Conservation (phyloP, 164 flowering plant genomes). For the Akebia trifoliata region DNA sequence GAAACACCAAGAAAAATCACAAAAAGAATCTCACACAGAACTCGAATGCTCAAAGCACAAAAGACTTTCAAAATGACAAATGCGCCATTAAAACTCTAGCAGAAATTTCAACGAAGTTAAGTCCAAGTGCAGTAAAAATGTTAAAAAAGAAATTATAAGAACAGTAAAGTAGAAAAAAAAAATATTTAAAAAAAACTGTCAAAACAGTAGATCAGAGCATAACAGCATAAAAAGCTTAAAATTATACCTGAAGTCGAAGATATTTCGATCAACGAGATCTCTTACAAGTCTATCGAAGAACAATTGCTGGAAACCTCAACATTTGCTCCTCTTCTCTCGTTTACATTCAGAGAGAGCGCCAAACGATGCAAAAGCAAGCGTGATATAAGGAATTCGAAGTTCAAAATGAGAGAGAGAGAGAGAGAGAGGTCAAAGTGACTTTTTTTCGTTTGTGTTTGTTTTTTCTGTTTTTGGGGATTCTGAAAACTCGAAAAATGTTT, state of each 20-base stretch:
- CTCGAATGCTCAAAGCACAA: background rate
- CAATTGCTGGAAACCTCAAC: background rate
- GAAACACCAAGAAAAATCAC: background rate
- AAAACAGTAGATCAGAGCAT: background rate
- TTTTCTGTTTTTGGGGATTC: background rate
- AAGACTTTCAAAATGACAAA: background rate
- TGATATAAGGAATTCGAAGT: background rate
- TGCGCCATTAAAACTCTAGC: background rate
- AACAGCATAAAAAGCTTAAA: too few species aligned
- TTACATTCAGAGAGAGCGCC: background rate
- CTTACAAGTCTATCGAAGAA: background rate
- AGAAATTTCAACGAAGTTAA: background rate
- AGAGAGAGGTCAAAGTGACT: background rate
- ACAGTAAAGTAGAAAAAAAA: too few species aligned
- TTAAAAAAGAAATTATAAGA: too few species aligned
- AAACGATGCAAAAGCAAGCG: background rate
- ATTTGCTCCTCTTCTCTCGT: background rate
- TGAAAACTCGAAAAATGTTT: background rate
- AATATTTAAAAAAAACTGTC: background rate
- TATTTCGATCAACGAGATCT: constrained; percentile 9
- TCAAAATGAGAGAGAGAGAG: background rate
- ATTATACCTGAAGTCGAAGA: background rate
- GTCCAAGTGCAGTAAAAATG: background rate
- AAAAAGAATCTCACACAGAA: background rate
- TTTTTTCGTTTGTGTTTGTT: background rate